Base-by-base conservation (phyloP, 805 yeast genomes). In the Myxozyma melibiosi region DNA sequence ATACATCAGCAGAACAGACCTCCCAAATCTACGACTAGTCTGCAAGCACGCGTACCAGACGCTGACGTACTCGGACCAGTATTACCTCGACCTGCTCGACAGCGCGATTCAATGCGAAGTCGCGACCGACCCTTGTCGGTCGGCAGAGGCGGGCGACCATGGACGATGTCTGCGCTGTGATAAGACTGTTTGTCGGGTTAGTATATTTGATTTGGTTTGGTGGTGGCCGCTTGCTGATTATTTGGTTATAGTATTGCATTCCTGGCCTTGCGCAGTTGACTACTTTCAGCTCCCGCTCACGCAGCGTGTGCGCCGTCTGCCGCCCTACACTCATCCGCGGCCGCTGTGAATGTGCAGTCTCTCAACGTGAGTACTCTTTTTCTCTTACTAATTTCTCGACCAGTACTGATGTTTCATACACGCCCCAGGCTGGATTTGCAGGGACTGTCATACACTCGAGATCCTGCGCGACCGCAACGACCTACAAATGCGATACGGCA, bases 341-440 rank as follows among this genome's bases (percentile, higher is more conserved):
- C 37, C 44, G 45, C 22, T 59, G 63, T 42, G 42, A 37, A 33
- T 56, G 63, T 40, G 39, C 43, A 30, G 27, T 24, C 18, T 38
- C 48, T 11, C 40, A 18, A 14, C 59, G 55, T 44, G 41, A 16
- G 60, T 39, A 14, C 35, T 18, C 42, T 48, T 28, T n/a, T 33
- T 6, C 7, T 11, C 20, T 37, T 13, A 9, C 30, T 9, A 22
- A 24, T 37, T 6, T 14, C n/a, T 22, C 9, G 20, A 5, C 8
- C 4, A 5, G 24, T 16, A 11, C 35, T 34, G 7, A 37, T 20
- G 27, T 48, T 16, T 37, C 16, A 22, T 4, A 8, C 14, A 11
- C 9, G 13, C 11, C 16, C 24, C 34, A 58, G 58, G 63, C 3
- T 60, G 64, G 64, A 53, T 57, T 4, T 60, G 64, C 38, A 35